Percentiles rank a stretch among this genome's conserved stretches.
Evolutionary conservation across 345 rosid genomes (phyloP).

Genomic region (Syzygium aromaticum): DNA sequence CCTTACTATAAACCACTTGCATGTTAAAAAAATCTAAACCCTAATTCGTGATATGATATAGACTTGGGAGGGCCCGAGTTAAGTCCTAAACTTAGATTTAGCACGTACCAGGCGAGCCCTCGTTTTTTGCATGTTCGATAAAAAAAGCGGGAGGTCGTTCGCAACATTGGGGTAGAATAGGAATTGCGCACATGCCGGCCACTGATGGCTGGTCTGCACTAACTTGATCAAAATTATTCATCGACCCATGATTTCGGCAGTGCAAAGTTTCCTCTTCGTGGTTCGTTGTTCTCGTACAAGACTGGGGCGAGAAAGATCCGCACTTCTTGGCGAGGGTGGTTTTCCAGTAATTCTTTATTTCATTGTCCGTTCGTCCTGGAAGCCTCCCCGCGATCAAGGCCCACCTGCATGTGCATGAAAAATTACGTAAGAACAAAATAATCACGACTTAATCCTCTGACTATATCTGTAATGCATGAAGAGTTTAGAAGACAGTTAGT

Average conservation of each 20-base stretch:
- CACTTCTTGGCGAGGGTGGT: constrained; percentile 1
- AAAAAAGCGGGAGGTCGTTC: too few species aligned
- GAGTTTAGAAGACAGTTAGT: neutral
- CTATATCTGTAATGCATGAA: neutral
- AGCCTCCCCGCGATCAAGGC: constrained; percentile 30
- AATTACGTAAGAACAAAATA: neutral
- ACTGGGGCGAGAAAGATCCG: neutral
- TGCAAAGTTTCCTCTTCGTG: neutral
- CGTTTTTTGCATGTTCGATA: too few species aligned
- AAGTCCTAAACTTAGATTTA: too few species aligned
- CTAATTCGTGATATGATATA: too few species aligned
- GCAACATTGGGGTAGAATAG: too few species aligned
- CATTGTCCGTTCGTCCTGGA: constrained; percentile 32
- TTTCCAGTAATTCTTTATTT: constrained; percentile 28
- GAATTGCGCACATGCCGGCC: neutral
- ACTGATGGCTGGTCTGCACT: neutral
- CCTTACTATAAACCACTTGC: too few species aligned
- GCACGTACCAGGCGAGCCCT: too few species aligned
- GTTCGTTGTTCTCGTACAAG: neutral
- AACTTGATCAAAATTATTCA: neutral
- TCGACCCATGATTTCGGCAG: neutral
- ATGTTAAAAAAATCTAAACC: too few species aligned
- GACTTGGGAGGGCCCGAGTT: too few species aligned
- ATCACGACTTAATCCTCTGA: neutral
- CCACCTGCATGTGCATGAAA: neutral